Conservation (phyloP, 495 filamentous ascomycete species). For the Neurospora sp. region DNA sequence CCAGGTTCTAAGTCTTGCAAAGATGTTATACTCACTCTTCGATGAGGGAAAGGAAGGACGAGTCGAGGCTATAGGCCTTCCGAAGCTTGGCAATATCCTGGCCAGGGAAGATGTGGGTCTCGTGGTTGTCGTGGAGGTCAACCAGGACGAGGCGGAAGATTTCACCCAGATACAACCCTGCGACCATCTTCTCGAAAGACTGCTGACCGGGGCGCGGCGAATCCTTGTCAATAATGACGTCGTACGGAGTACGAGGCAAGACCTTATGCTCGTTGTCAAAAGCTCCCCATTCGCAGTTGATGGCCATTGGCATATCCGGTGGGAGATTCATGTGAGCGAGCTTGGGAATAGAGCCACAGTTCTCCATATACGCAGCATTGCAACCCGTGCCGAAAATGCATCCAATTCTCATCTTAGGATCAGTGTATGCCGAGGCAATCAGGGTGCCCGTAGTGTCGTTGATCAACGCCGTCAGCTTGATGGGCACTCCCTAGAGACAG, state of each 20-base stretch:
- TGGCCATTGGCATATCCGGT: constrained; percentile 81
- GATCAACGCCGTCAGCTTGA: constrained; percentile 87
- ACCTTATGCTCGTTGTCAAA: constrained; percentile 96
- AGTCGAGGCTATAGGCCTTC: constrained; percentile 77
- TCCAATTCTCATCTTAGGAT: constrained; percentile 81
- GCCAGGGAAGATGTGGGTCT: constrained; percentile 67
- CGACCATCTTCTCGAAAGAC: constrained; percentile 97
- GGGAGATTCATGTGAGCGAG: constrained; percentile 89
- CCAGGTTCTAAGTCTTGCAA: neutral
- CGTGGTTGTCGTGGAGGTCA: constrained; percentile 69
- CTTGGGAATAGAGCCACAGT: constrained; percentile 85
- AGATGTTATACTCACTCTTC: constrained; percentile 51
- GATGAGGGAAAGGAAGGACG: constrained; percentile 90
- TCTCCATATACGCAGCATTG: constrained; percentile 97
- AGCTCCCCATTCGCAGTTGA: constrained; percentile 98
- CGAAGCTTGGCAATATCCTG: constrained; percentile 72
- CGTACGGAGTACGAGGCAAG: constrained; percentile 77
- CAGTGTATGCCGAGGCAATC: constrained; percentile 95
- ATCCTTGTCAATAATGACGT: constrained; percentile 80
- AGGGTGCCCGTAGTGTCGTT: constrained; percentile 99
- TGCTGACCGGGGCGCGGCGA: constrained; percentile 94
- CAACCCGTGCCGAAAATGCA: constrained; percentile 98
- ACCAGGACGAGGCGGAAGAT: constrained; percentile 85
- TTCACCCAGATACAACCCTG: constrained; percentile 89
- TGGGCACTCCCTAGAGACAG: constrained; percentile 60